A percentile compares a stretch with the other conserved stretches of the same genome.
These are phyloP conservation scores for Persicaria maculosa DNA, from an alignment of 148 eudicot species.

Conservation along the genomic window DNA sequence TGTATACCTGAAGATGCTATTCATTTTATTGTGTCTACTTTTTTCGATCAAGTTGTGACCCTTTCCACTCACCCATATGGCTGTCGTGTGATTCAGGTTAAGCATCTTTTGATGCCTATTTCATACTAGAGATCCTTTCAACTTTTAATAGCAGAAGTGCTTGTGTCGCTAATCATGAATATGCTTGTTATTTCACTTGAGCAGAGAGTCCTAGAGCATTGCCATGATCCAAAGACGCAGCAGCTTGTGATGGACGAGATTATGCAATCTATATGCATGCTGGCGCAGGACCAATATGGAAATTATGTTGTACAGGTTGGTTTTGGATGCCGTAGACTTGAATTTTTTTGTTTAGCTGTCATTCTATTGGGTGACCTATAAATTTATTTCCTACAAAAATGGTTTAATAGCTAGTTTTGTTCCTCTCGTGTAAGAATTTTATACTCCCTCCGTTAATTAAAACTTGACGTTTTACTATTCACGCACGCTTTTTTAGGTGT, in stretches of 20 bases:
- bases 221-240: slow-evolving; percentile 59
- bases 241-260: slow-evolving; percentile 72
- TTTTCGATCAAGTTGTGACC: slow-evolving; percentile 70
- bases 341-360: background rate
- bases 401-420: background rate
- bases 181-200: background rate
- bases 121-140: background rate
- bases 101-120: background rate
- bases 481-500: too few relatives aligned
- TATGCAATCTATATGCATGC: slow-evolving; percentile 59
- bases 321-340: background rate
- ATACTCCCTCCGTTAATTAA: too few relatives aligned
- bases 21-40: slow-evolving; percentile 64
- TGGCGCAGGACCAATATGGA: slow-evolving; percentile 85
- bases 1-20: slow-evolving; percentile 73
- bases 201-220: slow-evolving; percentile 95
- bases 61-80: slow-evolving; percentile 94
- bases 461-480: too few relatives aligned
- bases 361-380: background rate
- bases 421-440: background rate
- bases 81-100: slow-evolving; percentile 85
- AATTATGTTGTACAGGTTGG: slow-evolving; percentile 82
- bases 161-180: background rate
- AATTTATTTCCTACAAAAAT: background rate
- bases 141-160: background rate